phyloP scores from a whole-genome alignment of 805 yeast species.

The Millerago galiae region DNA sequence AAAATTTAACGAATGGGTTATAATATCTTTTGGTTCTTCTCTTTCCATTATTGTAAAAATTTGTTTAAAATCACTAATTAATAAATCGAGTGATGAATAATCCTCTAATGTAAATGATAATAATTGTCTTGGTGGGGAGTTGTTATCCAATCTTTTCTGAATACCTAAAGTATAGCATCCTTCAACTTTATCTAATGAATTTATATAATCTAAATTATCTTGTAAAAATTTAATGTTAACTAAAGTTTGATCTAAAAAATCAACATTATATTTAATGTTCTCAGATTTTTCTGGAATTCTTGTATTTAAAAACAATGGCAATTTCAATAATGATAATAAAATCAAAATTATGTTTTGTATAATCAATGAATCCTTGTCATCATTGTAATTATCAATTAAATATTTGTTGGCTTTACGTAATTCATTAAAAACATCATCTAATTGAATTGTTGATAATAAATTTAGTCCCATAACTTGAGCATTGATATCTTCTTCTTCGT shows the following conservation, averaged over 20 bases:
- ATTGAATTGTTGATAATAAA: constrained; percentile 26
- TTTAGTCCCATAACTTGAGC: constrained; percentile 55
- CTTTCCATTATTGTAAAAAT: constrained; percentile 29
- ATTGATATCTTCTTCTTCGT: constrained; percentile 72
- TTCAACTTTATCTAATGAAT: constrained; percentile 19
- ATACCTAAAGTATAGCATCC: constrained; percentile 41
- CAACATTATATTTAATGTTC: constrained; percentile 9
- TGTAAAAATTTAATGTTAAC: constrained; percentile 7
- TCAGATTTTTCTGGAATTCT: constrained; percentile 9
- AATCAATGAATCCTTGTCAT: constrained; percentile 16
- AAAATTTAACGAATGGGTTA: constrained; percentile 28
- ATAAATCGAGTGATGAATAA: constrained; percentile 20
- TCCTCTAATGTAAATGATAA: constrained; percentile 26
- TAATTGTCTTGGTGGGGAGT: constrained; percentile 36
- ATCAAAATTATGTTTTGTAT: constrained; percentile 16
- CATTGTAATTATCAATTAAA: constrained; percentile 20
- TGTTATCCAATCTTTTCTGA: constrained; percentile 42
- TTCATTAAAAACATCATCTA: constrained; percentile 18
- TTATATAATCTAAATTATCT: constrained; percentile 16
- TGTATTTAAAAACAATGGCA: constrained; percentile 14
- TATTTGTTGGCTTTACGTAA: constrained; percentile 31
- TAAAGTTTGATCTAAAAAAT: constrained; percentile 12
- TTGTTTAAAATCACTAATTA: constrained; percentile 33
- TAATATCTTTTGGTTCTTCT: constrained; percentile 24
- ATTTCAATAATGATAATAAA: constrained; percentile 16